phyloP scores from a whole-genome alignment of 257 asterid genomes.

The Solanum appendiculatum region DNA sequence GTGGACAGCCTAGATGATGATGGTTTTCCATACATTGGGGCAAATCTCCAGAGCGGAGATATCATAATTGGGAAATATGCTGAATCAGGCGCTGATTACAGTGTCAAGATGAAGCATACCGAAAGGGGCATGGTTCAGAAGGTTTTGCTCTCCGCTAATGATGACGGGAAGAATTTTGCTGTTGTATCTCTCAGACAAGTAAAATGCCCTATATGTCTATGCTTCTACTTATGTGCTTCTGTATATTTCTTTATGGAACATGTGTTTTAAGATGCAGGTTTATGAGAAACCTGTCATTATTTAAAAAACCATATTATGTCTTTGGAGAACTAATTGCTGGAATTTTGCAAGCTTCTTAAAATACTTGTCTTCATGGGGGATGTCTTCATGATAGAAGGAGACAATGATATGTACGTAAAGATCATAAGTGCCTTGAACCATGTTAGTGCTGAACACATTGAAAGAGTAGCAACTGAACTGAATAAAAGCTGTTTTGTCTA shows the following conservation, averaged over 20 bases:
- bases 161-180: constrained; percentile 78
- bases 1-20: constrained; percentile 92
- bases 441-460: neutral
- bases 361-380: neutral
- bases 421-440: neutral
- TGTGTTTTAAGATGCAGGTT: neutral
- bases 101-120: constrained; percentile 85
- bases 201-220: neutral
- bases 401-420: neutral
- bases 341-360: neutral
- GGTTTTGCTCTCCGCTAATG: constrained; percentile 76
- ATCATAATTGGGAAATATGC: constrained; percentile 78
- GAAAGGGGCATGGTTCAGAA: constrained; percentile 96
- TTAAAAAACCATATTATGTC: neutral
- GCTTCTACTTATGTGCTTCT: neutral
- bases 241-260: neutral
- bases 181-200: constrained; percentile 92
- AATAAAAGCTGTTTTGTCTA: neutral
- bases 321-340: neutral
- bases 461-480: neutral
- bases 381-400: neutral
- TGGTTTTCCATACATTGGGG: constrained; percentile 85
- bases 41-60: constrained; percentile 83
- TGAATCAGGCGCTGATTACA: constrained; percentile 74
- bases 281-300: neutral